Conservation (phyloP, 2,329 filamentous ascomycete species). For the Trichoderma sp. region DNA sequence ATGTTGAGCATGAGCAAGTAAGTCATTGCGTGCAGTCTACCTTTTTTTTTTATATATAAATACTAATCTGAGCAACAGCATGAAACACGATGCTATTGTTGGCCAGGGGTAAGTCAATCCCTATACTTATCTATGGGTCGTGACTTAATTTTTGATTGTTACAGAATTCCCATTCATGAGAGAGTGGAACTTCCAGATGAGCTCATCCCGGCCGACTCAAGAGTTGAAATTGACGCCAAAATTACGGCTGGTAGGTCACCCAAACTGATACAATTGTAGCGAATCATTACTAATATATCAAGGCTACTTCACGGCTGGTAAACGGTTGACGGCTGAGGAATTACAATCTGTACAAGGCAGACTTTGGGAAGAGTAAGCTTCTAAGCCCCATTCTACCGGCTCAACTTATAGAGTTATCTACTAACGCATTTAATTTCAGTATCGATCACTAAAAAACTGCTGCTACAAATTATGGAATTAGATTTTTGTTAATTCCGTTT, state of each 20-base stretch:
- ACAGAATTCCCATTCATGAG: constrained; percentile 83
- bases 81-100: constrained; percentile 91
- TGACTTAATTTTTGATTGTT: not conserved
- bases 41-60: not conserved
- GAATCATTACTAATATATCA: constrained; percentile 13
- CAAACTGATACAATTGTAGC: constrained; percentile 30
- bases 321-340: constrained; percentile 86
- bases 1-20: constrained; percentile 99
- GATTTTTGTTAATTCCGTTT: not conserved
- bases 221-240: constrained; percentile 99
- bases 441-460: constrained; percentile 45
- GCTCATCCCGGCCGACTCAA: constrained; percentile 89
- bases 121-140: not conserved
- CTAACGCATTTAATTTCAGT: constrained; percentile 39
- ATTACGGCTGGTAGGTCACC: constrained; percentile 79
- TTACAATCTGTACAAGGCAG: constrained; percentile 83
- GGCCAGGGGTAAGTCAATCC: constrained; percentile 66
- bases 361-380: constrained; percentile 79
- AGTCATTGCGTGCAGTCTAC: not conserved
- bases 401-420: not conserved
- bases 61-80: constrained; percentile 53
- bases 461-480: not conserved
- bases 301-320: constrained; percentile 84
- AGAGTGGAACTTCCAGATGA: constrained; percentile 90
- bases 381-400: constrained; percentile 18